Percentiles rank a stretch among this genome's conserved stretches.
These are phyloP conservation scores for Amniculicola lignicola DNA, from an alignment of 495 filamentous ascomycete genomes.

Conservation along the genomic window DNA sequence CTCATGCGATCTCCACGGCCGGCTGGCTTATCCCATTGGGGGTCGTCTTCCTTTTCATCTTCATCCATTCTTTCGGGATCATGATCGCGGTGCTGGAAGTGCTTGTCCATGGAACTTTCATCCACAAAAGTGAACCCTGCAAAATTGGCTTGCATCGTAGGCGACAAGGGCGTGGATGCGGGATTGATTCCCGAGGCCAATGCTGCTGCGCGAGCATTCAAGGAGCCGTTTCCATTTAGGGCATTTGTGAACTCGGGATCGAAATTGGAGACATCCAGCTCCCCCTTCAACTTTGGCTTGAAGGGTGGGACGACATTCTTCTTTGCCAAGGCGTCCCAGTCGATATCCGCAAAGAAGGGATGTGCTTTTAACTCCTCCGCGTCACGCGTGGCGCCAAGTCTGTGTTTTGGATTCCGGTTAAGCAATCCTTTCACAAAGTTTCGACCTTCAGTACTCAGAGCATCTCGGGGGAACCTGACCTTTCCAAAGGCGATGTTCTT, in stretches of 20 bases:
- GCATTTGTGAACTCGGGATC: conserved; percentile 98
- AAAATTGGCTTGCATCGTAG: conserved; percentile 96
- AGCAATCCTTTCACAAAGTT: conserved; percentile 98
- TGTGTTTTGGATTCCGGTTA: conserved; percentile 94
- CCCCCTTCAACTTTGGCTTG: conserved; percentile 92
- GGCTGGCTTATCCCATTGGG: conserved; percentile 28
- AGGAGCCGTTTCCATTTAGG: conserved; percentile 64
- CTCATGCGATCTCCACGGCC: conserved; percentile 41
- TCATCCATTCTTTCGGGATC: conserved; percentile 70
- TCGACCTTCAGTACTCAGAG: conserved; percentile 85
- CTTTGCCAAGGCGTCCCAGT: conserved; percentile 81
- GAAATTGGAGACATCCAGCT: conserved; percentile 95
- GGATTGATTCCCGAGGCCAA: conserved; percentile 71
- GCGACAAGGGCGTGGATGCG: conserved; percentile 84
- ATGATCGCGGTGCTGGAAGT: conserved; percentile 59
- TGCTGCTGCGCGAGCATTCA: conserved; percentile 83
- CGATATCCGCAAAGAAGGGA: conserved; percentile 89
- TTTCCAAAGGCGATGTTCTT: conserved; percentile 99
- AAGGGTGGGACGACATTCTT: conserved; percentile 96
- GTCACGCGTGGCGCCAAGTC: conserved; percentile 84
- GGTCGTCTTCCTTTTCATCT: conserved; percentile 45
- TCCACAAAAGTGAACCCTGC: conserved; percentile 98
- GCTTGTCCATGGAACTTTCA: conserved; percentile 90
- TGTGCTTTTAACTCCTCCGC: conserved; percentile 93
- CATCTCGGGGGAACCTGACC: conserved; percentile 92